Base-by-base conservation (phyloP, 129 eudicot species). In the Dittrichia graveolens region DNA sequence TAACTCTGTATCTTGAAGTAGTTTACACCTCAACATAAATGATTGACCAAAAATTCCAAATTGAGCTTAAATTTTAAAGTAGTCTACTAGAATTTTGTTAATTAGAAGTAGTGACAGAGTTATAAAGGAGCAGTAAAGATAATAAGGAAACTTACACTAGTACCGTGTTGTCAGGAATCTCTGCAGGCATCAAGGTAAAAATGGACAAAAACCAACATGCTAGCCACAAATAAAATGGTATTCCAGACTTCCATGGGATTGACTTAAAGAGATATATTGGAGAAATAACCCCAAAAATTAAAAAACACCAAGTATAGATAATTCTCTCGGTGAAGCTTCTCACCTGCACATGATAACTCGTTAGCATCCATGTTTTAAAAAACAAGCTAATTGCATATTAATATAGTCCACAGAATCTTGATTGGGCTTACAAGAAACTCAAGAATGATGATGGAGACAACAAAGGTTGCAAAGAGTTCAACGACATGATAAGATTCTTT, bases 181-280 rank as follows among this genome's bases (percentile, higher is more conserved):
- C 96, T 34, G 96, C 97, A 69, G 99, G 99, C 99, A 90, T 95
- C 84, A 95, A 83, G 62, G 99, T 95, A 73, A 95, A 95, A 52
- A 81, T 46, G 24, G 99, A 95, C 80, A 95, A 81, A 77, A 81
- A 86, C 97, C 99, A 95, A 81, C 94, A 88, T 46, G 96, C 80
- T 65, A 81, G 53, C 89, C 91, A 88, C 67, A 95, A 48, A 69
- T 83, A 90, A 60, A 74, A 45, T 43, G 94, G 91, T 42, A 85
- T 73, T 69, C 88, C 75, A 41, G 91, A 88, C 67, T 65, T 77
- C 87, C 78, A 76, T 31, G 87, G 83, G 5, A 84, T 67, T 5
- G 74, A 82, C 48, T 74, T 76, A 52, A 61, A 59, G 62, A 90
- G 97, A 83, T 85, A 88, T 65, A 84, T 34, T 5, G 94, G 44